Conservation (phyloP, 2,329 filamentous ascomycete species). For the Myriosclerotinia curreyana region DNA sequence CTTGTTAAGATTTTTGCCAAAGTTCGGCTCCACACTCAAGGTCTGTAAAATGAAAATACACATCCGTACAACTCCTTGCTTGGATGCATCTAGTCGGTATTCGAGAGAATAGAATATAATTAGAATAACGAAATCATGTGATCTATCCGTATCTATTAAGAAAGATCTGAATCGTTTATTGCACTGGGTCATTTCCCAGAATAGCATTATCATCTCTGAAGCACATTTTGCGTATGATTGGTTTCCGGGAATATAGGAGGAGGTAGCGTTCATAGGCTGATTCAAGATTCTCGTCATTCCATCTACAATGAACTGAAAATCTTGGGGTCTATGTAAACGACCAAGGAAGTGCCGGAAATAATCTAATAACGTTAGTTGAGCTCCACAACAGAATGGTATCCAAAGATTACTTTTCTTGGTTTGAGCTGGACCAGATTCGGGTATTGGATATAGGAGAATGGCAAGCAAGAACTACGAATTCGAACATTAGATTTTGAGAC, state of each 20-base stretch:
- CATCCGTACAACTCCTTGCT: slow-evolving; percentile 92
- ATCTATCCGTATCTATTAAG: slow-evolving; percentile 91
- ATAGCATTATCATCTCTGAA: slow-evolving; percentile 93
- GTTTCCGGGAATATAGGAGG: slow-evolving; percentile 82
- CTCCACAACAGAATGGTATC: background rate
- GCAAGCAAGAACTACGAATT: slow-evolving; percentile 71
- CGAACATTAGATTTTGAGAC: slow-evolving; percentile 12
- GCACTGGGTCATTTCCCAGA: slow-evolving; percentile 96
- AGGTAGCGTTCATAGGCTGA: slow-evolving; percentile 84
- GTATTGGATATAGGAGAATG: slow-evolving; percentile 81
- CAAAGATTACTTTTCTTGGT: slow-evolving; percentile 61
- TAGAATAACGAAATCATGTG: slow-evolving; percentile 88
- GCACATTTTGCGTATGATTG: slow-evolving; percentile 79
- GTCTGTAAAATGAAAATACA: slow-evolving; percentile 97
- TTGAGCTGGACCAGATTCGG: slow-evolving; percentile 63
- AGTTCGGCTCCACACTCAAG: slow-evolving; percentile 86
- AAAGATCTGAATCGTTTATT: slow-evolving; percentile 97
- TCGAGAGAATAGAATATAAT: slow-evolving; percentile 91
- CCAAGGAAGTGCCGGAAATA: slow-evolving; percentile 82
- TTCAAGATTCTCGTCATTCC: slow-evolving; percentile 91
- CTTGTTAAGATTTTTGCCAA: slow-evolving; percentile 87
- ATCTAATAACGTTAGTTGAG: slow-evolving; percentile 44
- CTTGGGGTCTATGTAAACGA: slow-evolving; percentile 84
- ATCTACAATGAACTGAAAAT: slow-evolving; percentile 96
- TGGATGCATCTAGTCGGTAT: slow-evolving; percentile 78